These are phyloP conservation scores for Globisporangium paroecandrum DNA, from an alignment of 352 stramenopile genomes.

Conservation along the genomic window DNA sequence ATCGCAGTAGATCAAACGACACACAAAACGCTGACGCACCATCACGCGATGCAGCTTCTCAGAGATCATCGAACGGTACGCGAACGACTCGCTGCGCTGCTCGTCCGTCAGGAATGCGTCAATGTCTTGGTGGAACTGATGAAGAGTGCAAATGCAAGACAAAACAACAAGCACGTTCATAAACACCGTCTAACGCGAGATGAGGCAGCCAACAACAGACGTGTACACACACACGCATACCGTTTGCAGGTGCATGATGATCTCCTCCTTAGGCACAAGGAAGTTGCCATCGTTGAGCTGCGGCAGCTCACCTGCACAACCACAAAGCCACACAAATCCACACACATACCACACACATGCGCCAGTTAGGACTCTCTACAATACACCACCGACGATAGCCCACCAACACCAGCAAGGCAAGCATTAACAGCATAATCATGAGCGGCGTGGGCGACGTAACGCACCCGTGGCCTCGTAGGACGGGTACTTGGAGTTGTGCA, in stretches of 20 bases:
- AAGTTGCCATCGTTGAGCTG: conserved; percentile 87
- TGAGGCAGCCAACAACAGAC: neutral
- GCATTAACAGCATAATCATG: neutral
- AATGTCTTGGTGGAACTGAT: conserved; percentile 79
- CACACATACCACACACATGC: neutral
- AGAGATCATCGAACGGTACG: conserved; percentile 76
- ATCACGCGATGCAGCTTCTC: conserved; percentile 83
- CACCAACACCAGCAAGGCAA: neutral
- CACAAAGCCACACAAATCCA: conserved; percentile 1
- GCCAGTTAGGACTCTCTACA: neutral
- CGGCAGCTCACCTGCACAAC: conserved; percentile 56
- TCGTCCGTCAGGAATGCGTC: conserved; percentile 60
- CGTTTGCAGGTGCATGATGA: conserved; percentile 85
- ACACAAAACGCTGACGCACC: conserved; percentile 18
- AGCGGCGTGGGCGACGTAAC: neutral
- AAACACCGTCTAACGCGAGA: neutral
- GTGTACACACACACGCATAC: conserved; percentile 21
- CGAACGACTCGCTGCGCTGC: conserved; percentile 80
- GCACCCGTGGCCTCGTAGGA: conserved; percentile 72
- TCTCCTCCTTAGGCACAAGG: conserved; percentile 76
- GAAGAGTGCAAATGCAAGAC: neutral
- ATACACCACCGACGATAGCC: neutral
- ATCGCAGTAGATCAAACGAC: neutral
- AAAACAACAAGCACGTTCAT: neutral
- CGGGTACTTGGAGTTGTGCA: conserved; percentile 85